Conservation (phyloP, 2,329 filamentous ascomycete genomes). For the Ascochyta viciae-villosae region DNA sequence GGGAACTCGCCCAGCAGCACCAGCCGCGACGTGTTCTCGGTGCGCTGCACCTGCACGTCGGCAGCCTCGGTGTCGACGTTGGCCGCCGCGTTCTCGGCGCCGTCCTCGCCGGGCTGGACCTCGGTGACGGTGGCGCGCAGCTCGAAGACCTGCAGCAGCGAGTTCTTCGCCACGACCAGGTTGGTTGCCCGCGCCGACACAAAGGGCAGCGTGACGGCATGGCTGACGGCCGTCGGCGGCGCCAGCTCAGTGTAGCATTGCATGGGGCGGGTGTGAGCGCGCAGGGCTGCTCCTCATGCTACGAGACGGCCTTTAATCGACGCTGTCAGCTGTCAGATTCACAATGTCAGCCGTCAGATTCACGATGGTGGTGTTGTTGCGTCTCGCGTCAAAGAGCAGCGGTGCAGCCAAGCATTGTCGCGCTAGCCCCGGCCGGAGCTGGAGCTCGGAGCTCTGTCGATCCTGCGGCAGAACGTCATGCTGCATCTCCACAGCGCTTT, state of each 20-base stretch:
- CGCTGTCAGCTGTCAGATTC: background rate
- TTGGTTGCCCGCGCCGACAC: constrained; percentile 78
- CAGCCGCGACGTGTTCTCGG: constrained; percentile 75
- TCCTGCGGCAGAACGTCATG: constrained; percentile 11
- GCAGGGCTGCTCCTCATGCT: background rate
- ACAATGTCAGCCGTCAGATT: too few species aligned
- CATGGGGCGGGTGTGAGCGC: constrained; percentile 61
- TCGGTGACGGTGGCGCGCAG: constrained; percentile 72
- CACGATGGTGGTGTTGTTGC: too few species aligned
- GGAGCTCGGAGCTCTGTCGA: too few species aligned
- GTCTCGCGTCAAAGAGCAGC: background rate
- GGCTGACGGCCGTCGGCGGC: constrained; percentile 91
- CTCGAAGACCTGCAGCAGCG: constrained; percentile 88
- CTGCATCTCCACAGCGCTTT: constrained; percentile 1
- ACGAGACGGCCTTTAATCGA: background rate
- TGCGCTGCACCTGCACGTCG: constrained; percentile 61
- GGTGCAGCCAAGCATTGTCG: background rate
- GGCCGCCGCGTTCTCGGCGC: constrained; percentile 44
- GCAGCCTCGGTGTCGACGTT: constrained; percentile 60
- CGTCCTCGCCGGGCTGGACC: constrained; percentile 51
- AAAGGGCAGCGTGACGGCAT: constrained; percentile 82
- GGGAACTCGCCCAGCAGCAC: constrained; percentile 84
- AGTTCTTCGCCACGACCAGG: constrained; percentile 89
- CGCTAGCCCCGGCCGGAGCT: background rate
- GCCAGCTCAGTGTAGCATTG: constrained; percentile 97